Evolutionary conservation across 306 rosid genomes (phyloP).

Genomic region (Neltuma alba): DNA sequence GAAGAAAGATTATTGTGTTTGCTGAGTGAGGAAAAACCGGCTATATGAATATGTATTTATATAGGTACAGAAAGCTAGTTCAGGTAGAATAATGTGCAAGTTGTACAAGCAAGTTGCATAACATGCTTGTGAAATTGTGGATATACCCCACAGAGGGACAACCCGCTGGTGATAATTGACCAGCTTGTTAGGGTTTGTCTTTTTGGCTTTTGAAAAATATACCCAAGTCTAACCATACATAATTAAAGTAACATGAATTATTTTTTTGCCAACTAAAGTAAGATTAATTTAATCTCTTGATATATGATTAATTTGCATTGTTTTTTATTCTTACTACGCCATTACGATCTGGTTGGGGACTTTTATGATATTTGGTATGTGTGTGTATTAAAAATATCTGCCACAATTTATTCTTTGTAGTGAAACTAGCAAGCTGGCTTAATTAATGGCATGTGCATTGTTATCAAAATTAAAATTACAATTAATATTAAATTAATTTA

Average conservation of each 20-base stretch:
- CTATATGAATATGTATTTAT: not conserved
- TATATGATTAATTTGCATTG: not conserved
- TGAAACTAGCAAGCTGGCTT: not conserved
- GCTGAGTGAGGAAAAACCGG: not conserved
- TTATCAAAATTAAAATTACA: too few species aligned
- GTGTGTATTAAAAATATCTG: not conserved
- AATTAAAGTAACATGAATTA: too few species aligned
- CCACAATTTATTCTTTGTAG: not conserved
- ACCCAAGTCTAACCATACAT: not conserved
- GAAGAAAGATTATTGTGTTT: not conserved
- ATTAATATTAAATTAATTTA: too few species aligned
- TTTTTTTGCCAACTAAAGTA: too few species aligned
- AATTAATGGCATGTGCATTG: not conserved
- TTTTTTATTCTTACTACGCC: not conserved
- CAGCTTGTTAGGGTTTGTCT: not conserved
- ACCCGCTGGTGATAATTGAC: not conserved
- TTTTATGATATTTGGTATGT: not conserved
- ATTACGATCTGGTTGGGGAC: not conserved
- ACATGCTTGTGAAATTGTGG: not conserved
- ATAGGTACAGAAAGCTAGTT: not conserved
- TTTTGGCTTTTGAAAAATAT: not conserved
- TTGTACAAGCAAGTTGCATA: not conserved
- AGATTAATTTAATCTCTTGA: not conserved
- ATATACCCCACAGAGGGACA: not conserved
- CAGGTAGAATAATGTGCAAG: not conserved